phyloP scores from a whole-genome alignment of 1,284 basidiomycete genomes.

The Hemileccinum hortonii region DNA sequence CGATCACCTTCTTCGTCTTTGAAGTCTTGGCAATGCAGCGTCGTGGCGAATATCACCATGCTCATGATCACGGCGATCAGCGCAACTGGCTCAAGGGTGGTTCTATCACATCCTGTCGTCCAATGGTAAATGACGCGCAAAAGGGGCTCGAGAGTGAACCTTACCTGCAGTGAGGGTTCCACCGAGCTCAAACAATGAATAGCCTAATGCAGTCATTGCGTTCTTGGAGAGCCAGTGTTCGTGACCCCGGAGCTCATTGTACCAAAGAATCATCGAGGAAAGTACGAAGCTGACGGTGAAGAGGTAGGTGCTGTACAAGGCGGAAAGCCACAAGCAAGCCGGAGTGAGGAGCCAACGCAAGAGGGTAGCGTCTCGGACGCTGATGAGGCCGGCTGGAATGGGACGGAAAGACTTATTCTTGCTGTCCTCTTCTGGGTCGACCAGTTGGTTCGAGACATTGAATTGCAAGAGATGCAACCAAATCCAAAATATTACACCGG shows the following conservation, averaged over 20 bases:
- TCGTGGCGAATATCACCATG: slow-evolving; percentile 33
- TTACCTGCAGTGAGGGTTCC: slow-evolving; percentile 32
- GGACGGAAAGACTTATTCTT: slow-evolving; percentile 44
- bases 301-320: slow-evolving; percentile 32
- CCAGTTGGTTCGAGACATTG: slow-evolving; percentile 45
- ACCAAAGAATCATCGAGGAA: slow-evolving; percentile 31
- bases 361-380: slow-evolving; percentile 29
- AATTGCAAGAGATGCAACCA: slow-evolving; percentile 48
- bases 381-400: slow-evolving; percentile 41
- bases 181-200: slow-evolving; percentile 34
- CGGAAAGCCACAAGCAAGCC: slow-evolving; percentile 35
- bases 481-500: slow-evolving; percentile 40
- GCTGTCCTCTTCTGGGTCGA: slow-evolving; percentile 40
- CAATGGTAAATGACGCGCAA: neutral
- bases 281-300: slow-evolving; percentile 35
- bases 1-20: slow-evolving; percentile 40
- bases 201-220: slow-evolving; percentile 33
- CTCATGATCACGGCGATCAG: slow-evolving; percentile 27
- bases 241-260: slow-evolving; percentile 38
- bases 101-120: slow-evolving; percentile 25
- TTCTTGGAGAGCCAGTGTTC: slow-evolving; percentile 36
- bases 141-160: neutral
- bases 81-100: slow-evolving; percentile 26
- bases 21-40: slow-evolving; percentile 44
- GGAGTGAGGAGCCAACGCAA: slow-evolving; percentile 41